A percentile compares a stretch with the other conserved stretches of the same genome.
phyloP scores from a whole-genome alignment of 805 yeast species.

The Spathaspora gorwiae region DNA sequence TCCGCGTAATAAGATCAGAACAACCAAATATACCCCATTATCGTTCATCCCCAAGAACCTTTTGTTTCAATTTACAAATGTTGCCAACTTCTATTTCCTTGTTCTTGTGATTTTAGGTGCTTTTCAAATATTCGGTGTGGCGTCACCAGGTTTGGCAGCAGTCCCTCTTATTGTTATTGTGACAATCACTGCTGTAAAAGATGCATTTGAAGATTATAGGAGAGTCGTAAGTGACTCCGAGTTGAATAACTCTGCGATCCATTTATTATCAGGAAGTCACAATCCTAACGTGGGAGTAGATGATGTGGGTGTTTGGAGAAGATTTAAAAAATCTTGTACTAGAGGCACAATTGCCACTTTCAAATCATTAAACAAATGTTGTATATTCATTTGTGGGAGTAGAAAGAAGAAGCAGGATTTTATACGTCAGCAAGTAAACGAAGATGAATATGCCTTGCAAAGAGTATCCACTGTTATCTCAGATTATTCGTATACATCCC shows the following conservation, averaged over 20 bases:
- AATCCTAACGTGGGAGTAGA: slow-evolving; percentile 58
- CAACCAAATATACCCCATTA: slow-evolving; percentile 59
- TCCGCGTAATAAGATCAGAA: slow-evolving; percentile 56
- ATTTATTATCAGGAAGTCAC: slow-evolving; percentile 46
- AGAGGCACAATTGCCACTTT: slow-evolving; percentile 14
- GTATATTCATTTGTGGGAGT: slow-evolving; percentile 22
- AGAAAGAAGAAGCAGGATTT: slow-evolving; percentile 21
- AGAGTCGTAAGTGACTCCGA: slow-evolving; percentile 62
- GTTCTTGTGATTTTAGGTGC: slow-evolving; percentile 51
- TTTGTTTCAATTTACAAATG: slow-evolving; percentile 50
- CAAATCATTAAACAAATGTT: slow-evolving; percentile 17
- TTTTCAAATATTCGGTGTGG: slow-evolving; percentile 69
- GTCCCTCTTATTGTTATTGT: slow-evolving; percentile 82
- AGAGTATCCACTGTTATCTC: slow-evolving; percentile 37
- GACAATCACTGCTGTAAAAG: slow-evolving; percentile 66
- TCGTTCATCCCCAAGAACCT: slow-evolving; percentile 56
- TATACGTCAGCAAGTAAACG: slow-evolving; percentile 19
- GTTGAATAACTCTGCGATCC: slow-evolving; percentile 62
- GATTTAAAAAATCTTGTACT: slow-evolving; percentile 57
- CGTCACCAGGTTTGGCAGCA: slow-evolving; percentile 67
- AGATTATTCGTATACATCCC: slow-evolving; percentile 18
- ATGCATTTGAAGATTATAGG: slow-evolving; percentile 73
- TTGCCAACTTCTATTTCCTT: slow-evolving; percentile 58
- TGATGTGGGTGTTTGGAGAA: slow-evolving; percentile 60
- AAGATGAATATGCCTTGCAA: slow-evolving; percentile 25